These are phyloP conservation scores for Aspergillus funiculosus DNA, from an alignment of 495 filamentous ascomycete genomes.

Conservation along the genomic window DNA sequence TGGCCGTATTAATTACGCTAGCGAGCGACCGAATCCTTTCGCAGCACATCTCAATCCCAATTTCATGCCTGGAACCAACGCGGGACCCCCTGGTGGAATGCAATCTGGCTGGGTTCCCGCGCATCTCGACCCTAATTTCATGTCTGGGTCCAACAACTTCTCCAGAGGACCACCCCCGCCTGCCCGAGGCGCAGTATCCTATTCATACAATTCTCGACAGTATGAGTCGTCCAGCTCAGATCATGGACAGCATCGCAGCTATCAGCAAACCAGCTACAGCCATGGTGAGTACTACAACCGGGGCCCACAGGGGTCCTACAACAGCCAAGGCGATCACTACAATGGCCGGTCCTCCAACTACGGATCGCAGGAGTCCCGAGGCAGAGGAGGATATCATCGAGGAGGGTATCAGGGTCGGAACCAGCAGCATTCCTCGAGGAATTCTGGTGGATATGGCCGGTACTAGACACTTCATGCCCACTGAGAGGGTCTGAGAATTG, in stretches of 20 bases:
- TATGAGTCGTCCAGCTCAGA: constrained; percentile 2
- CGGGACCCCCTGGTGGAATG: constrained; percentile 25
- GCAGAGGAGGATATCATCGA: constrained; percentile 23
- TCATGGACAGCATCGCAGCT: constrained; percentile 20
- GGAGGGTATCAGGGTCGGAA: constrained; percentile 29
- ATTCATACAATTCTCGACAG: constrained; percentile 19
- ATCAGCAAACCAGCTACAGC: constrained; percentile 21
- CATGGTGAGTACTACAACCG: constrained; percentile 27
- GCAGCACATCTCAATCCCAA: constrained; percentile 49
- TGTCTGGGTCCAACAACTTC: constrained; percentile 28
- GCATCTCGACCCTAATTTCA: too few relatives aligned
- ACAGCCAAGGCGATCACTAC: constrained; percentile 18
- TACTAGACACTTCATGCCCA: constrained; percentile 24
- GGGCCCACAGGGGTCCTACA: constrained; percentile 28
- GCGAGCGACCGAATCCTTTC: constrained; percentile 47
- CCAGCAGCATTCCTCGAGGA: constrained; percentile 26
- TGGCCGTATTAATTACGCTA: constrained; percentile 45
- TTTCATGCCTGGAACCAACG: constrained; percentile 36
- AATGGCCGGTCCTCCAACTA: constrained; percentile 22
- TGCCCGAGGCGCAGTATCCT: constrained; percentile 33
- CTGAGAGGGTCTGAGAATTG: too few relatives aligned
- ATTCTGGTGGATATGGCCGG: constrained; percentile 35
- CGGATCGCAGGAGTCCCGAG: constrained; percentile 24
- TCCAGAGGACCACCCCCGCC: constrained; percentile 40
- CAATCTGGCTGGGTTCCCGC: constrained; percentile 39